A percentile compares a stretch with the other conserved stretches of the same genome.
These are phyloP conservation scores for Tuber indicum DNA, from an alignment of 495 filamentous ascomycete genomes.

Conservation along the genomic window DNA sequence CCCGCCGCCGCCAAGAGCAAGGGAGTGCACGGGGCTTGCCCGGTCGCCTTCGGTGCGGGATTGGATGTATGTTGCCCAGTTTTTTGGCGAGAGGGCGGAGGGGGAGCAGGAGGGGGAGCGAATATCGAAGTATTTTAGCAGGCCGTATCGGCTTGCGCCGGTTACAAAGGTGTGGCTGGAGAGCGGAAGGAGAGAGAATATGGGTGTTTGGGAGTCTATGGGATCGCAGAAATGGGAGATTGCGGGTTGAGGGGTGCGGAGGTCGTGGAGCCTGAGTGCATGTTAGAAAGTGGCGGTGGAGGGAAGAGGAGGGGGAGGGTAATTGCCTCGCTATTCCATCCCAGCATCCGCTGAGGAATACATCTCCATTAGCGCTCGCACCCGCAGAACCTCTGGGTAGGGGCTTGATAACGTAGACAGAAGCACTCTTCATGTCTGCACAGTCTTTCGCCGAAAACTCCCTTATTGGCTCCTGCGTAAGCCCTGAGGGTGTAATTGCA, in stretches of 20 bases:
- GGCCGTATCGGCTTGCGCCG: slow-evolving; percentile 52
- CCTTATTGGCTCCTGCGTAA: slow-evolving; percentile 10
- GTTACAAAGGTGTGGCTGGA: slow-evolving; percentile 54
- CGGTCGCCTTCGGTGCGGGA: background rate
- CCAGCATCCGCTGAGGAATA: slow-evolving; percentile 59
- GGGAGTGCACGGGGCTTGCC: slow-evolving; percentile 24
- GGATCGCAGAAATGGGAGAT: slow-evolving; percentile 52
- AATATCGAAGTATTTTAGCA: slow-evolving; percentile 62
- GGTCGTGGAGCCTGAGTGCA: slow-evolving; percentile 56
- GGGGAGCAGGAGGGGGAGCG: slow-evolving; percentile 37
- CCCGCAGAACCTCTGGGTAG: slow-evolving; percentile 43
- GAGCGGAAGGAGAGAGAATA: slow-evolving; percentile 57
- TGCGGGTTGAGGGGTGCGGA: slow-evolving; percentile 51
- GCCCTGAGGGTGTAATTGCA: slow-evolving; percentile 14
- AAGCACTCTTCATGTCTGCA: slow-evolving; percentile 16
- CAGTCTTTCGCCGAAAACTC: slow-evolving; percentile 21
- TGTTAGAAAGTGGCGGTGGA: background rate
- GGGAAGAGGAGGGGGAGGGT: background rate
- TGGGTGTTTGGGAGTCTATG: slow-evolving; percentile 50
- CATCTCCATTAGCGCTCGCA: slow-evolving; percentile 44
- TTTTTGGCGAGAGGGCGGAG: background rate
- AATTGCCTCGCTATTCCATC: slow-evolving; percentile 53
- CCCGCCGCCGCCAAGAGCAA: slow-evolving; percentile 19
- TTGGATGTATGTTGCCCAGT: slow-evolving; percentile 34
- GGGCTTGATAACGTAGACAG: slow-evolving; percentile 52